A percentile compares a stretch with the other conserved stretches of the same genome.
Evolutionary conservation across 495 filamentous ascomycete species (phyloP).

Genomic region (Trypethelium eluteriae): DNA sequence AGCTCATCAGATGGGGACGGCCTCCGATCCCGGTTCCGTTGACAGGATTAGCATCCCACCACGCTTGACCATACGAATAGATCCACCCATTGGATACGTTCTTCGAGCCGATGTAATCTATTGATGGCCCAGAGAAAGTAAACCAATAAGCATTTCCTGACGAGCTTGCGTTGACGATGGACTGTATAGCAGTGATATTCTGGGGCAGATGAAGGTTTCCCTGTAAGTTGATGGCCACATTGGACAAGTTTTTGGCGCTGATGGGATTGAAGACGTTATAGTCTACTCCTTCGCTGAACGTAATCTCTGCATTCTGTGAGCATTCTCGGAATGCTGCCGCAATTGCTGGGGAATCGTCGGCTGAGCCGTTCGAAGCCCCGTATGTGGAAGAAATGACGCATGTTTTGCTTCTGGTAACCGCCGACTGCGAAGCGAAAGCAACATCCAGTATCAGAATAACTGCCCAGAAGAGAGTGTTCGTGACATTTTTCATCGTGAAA

Average conservation of each 20-base stretch:
- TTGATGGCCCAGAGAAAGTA: constrained; percentile 31
- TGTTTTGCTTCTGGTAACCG: constrained; percentile 7
- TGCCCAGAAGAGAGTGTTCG: background rate
- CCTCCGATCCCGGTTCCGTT: constrained; percentile 33
- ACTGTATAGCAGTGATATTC: constrained; percentile 34
- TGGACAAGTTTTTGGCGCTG: constrained; percentile 35
- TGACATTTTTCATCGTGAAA: background rate
- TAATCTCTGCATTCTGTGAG: constrained; percentile 33
- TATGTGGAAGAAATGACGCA: constrained; percentile 16
- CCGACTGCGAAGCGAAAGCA: background rate
- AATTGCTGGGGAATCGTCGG: constrained; percentile 36
- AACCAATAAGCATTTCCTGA: constrained; percentile 32
- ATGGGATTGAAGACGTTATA: constrained; percentile 40
- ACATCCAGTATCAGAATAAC: too few species aligned
- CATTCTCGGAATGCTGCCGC: constrained; percentile 32
- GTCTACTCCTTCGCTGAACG: constrained; percentile 35
- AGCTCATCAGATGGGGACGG: constrained; percentile 39
- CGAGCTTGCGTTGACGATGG: constrained; percentile 29
- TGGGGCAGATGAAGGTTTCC: constrained; percentile 40
- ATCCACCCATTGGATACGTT: constrained; percentile 39
- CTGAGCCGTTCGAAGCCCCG: constrained; percentile 29
- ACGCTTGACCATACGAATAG: constrained; percentile 40
- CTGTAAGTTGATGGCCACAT: constrained; percentile 38
- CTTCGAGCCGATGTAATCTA: constrained; percentile 34
- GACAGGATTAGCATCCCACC: constrained; percentile 42